Percentiles rank a stretch among this genome's conserved stretches.
These are phyloP conservation scores for Trichoderma pleuroti DNA, from an alignment of 2,329 filamentous ascomycete genomes.

Conservation along the genomic window DNA sequence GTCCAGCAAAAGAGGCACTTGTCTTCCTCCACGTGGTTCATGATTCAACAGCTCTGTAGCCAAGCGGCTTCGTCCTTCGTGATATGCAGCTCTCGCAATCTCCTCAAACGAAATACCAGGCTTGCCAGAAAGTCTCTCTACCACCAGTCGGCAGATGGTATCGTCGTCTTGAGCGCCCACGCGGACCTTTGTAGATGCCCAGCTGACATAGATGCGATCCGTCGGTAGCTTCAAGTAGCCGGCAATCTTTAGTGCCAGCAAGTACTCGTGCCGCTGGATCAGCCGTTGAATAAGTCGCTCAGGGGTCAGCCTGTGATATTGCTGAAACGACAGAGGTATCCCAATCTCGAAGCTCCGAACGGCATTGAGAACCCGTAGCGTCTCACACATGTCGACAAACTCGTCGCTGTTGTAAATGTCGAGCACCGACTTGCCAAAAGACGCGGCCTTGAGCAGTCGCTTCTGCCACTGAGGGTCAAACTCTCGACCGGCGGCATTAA, in stretches of 20 bases:
- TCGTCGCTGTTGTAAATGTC: slow-evolving; percentile 98
- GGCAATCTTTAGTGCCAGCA: slow-evolving; percentile 83
- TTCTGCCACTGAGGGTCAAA: slow-evolving; percentile 93
- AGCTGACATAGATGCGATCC: slow-evolving; percentile 91
- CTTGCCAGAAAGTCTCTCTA: slow-evolving; percentile 81
- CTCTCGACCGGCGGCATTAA: slow-evolving; percentile 89
- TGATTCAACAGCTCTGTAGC: slow-evolving; percentile 90
- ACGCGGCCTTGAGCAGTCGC: slow-evolving; percentile 89
- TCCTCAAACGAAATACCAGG: slow-evolving; percentile 93
- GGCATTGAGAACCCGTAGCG: slow-evolving; percentile 85
- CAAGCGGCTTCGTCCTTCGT: slow-evolving; percentile 84
- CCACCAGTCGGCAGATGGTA: slow-evolving; percentile 78
- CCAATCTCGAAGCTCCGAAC: slow-evolving; percentile 89
- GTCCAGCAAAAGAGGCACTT: slow-evolving; percentile 85
- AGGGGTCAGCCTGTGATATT: slow-evolving; percentile 85
- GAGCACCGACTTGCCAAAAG: slow-evolving; percentile 94
- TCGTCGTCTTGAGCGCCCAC: slow-evolving; percentile 83
- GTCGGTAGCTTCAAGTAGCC: slow-evolving; percentile 82
- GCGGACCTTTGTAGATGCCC: slow-evolving; percentile 92
- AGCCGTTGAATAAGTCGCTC: slow-evolving; percentile 83
- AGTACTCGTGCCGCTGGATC: slow-evolving; percentile 84
- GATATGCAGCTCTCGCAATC: slow-evolving; percentile 88
- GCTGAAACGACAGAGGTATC: slow-evolving; percentile 85
- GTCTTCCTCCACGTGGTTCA: slow-evolving; percentile 89
- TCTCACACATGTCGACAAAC: slow-evolving; percentile 98